phyloP scores from a whole-genome alignment of 2,329 filamentous ascomycete genomes.

The Fusarium pseudograminearum region DNA sequence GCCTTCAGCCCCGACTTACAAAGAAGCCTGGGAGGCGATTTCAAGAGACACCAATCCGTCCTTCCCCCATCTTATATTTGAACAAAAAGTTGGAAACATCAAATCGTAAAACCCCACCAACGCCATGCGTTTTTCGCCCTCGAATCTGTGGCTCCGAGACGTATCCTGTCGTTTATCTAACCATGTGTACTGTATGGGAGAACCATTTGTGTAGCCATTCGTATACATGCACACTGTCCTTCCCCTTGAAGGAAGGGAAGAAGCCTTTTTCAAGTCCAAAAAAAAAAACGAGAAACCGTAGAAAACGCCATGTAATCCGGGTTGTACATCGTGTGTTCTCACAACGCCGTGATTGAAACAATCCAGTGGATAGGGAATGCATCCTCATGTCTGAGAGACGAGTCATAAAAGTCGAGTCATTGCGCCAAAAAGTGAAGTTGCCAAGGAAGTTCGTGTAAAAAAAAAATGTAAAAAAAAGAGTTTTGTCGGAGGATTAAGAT shows the following conservation, averaged over 20 bases:
- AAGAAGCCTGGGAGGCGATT: slow-evolving; percentile 12
- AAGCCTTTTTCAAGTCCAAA: slow-evolving; percentile 20
- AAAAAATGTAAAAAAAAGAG: background rate
- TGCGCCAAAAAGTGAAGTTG: slow-evolving; percentile 18
- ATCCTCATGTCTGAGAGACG: slow-evolving; percentile 11
- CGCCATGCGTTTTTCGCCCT: slow-evolving; percentile 43
- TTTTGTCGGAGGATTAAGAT: slow-evolving; percentile 40
- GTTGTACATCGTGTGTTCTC: slow-evolving; percentile 39
- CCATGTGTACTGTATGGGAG: slow-evolving; percentile 23
- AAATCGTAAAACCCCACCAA: slow-evolving; percentile 37
- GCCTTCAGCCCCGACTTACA: slow-evolving; percentile 1
- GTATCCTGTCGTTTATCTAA: slow-evolving; percentile 46
- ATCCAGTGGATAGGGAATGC: slow-evolving; percentile 10
- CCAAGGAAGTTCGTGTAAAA: background rate
- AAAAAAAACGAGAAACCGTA: slow-evolving; percentile 12
- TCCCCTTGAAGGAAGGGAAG: slow-evolving; percentile 4
- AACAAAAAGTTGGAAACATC: slow-evolving; percentile 33
- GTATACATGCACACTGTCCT: slow-evolving; percentile 44
- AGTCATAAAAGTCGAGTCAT: slow-evolving; percentile 11
- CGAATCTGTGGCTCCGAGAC: slow-evolving; percentile 24
- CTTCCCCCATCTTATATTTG: slow-evolving; percentile 17
- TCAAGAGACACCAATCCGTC: background rate
- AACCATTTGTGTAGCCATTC: slow-evolving; percentile 42
- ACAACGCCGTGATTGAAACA: slow-evolving; percentile 41
- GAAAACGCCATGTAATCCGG: slow-evolving; percentile 34